Evolutionary conservation across 2,329 filamentous ascomycete genomes (phyloP).

Genomic region (Fusarium chlamydosporum): DNA sequence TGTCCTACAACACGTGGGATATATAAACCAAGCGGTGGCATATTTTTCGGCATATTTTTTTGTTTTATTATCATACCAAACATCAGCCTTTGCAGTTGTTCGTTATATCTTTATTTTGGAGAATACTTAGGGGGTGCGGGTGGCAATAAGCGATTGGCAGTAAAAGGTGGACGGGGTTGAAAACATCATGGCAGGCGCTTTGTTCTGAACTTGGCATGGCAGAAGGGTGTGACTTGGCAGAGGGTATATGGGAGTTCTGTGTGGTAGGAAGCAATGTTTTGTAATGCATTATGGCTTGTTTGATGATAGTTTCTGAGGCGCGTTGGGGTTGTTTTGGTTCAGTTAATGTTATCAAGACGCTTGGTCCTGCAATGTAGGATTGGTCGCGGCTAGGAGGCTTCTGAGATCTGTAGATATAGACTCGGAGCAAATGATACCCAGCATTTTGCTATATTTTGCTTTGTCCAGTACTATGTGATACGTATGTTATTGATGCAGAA

Average conservation of each 20-base stretch:
- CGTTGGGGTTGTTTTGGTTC: conserved; percentile 23
- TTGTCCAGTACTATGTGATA: neutral
- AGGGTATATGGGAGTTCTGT: conserved; percentile 34
- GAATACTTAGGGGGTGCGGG: conserved; percentile 14
- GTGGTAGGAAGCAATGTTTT: conserved; percentile 30
- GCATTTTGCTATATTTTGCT: conserved; percentile 39
- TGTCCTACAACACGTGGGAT: conserved; percentile 44
- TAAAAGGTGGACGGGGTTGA: conserved; percentile 36
- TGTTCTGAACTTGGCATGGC: conserved; percentile 21
- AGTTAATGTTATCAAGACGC: conserved; percentile 36
- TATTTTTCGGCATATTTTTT: conserved; percentile 27
- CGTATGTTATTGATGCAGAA: neutral
- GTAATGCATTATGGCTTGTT: conserved; percentile 34
- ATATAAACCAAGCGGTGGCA: conserved; percentile 51
- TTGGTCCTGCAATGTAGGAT: conserved; percentile 30
- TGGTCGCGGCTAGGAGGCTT: conserved; percentile 34
- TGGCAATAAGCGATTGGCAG: conserved; percentile 10
- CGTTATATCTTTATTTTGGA: conserved; percentile 35
- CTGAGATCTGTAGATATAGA: conserved; percentile 41
- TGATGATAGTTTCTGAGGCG: conserved; percentile 29
- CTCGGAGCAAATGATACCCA: conserved; percentile 51
- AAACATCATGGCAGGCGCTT: conserved; percentile 29
- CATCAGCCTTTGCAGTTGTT: conserved; percentile 17
- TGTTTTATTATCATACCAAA: conserved; percentile 16
- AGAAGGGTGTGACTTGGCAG: conserved; percentile 12